Evolutionary conservation across 2,329 filamentous ascomycete genomes (phyloP).

Genomic region (Apiospora malaysiana): DNA sequence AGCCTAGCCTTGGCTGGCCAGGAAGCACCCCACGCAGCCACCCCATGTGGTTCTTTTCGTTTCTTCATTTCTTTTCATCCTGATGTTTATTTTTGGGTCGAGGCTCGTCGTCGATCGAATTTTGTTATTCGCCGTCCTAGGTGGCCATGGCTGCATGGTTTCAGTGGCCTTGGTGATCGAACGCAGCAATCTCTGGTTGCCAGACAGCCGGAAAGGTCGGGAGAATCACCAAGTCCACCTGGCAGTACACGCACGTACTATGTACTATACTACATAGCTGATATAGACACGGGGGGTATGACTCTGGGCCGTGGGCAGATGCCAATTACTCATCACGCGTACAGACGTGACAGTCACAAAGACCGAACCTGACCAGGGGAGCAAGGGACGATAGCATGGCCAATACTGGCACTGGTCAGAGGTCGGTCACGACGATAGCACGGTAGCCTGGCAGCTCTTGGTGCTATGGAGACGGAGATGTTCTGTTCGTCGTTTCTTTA

Average conservation of each 20-base stretch:
- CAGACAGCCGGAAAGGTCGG: not conserved
- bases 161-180: not conserved
- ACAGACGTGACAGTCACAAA: not conserved
- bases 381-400: not conserved
- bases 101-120: not conserved
- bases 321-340: not conserved
- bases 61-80: not conserved
- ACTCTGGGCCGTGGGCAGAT: not conserved
- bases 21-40: not conserved
- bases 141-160: not conserved
- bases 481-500: not conserved
- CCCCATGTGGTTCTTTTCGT: not conserved
- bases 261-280: not conserved
- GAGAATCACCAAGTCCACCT: not conserved
- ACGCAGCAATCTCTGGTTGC: not conserved
- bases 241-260: not conserved
- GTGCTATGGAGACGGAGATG: not conserved
- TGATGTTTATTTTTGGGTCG: not conserved
- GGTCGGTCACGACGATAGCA: not conserved
- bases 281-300: not conserved
- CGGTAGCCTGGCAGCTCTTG: not conserved
- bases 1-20: not conserved
- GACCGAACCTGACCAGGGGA: not conserved
- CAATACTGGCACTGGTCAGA: not conserved
- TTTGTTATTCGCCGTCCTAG: not conserved